Base-by-base conservation (phyloP, 192 early-diverging fungal species). In the Glomus cerebriforme region DNA sequence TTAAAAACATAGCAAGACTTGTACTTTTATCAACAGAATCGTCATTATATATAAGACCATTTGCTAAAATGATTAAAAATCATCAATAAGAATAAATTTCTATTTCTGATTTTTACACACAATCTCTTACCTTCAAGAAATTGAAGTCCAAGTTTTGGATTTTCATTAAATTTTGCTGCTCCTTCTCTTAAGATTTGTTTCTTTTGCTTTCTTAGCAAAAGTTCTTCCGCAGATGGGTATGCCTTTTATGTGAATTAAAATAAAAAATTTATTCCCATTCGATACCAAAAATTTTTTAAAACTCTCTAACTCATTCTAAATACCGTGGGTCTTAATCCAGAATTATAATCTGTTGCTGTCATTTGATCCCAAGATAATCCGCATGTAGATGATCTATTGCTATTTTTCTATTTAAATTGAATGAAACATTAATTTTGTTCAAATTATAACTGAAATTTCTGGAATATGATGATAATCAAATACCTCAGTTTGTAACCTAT, bases 181-280 rank as follows among this genome's bases (percentile, higher is more conserved):
- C 94, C 96, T 70, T 91, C 88, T 66, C 91, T 86, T 81, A 98
- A 85, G 1, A 94, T 83, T 22, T 92, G 89, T 83, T 99, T 99
- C 73, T 93, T 89, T 19, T 80, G 81, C 72, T 92, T 93, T 59
- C 88, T 82, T 49, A 80, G 78, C 34, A 83, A 68, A 17, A 94
- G 69, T 3, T 78, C 77, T 32, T 34, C n/a, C 8, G 77, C 58
- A 13, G 77, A 78, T 13, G 49, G 77, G 35, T 78, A 78, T 10
- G 34, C 8, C 77, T 78, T n/a, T 32, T 26, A 70, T 27, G 13
- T 29, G 7, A 63, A 71, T 10, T 45, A 2, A 68, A 24, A n/a
- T 37, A 35, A 31, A 66, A 65, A 29, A 65, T 15, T 3, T 12
- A 29, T 15, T 39, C 22, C n/a, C 39, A 39, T 35, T 66, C 32